Conservation (phyloP, 2,329 filamentous ascomycete species). For the Dactylellina leptospora region DNA sequence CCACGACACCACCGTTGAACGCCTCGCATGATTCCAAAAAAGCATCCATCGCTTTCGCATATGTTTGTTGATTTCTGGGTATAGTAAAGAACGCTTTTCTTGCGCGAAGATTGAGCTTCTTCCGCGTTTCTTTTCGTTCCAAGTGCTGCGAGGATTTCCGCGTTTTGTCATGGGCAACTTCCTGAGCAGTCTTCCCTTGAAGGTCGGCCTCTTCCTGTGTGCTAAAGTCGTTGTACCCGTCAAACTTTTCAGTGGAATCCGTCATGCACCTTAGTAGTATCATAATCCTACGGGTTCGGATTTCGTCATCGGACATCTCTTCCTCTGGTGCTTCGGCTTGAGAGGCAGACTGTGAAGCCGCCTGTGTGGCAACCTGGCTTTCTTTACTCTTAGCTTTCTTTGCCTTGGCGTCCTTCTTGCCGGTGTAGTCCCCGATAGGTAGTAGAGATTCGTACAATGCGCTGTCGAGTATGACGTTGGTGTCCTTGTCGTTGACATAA, state of each 20-base stretch:
- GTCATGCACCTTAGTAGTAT: constrained; percentile 40
- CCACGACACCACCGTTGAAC: constrained; percentile 86
- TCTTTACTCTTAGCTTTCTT: constrained; percentile 63
- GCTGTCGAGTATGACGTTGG: constrained; percentile 83
- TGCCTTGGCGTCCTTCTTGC: constrained; percentile 62
- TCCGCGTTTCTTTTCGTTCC: constrained; percentile 60
- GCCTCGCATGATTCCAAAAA: constrained; percentile 86
- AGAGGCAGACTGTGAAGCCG: constrained; percentile 55
- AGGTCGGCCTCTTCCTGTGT: constrained; percentile 44
- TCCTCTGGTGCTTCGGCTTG: constrained; percentile 61
- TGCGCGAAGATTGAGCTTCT: constrained; percentile 77
- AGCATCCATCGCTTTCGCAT: constrained; percentile 76
- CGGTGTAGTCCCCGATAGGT: constrained; percentile 82
- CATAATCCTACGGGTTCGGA: constrained; percentile 41
- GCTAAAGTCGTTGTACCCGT: constrained; percentile 38
- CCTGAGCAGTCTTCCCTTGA: constrained; percentile 31
- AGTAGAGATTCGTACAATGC: constrained; percentile 87
- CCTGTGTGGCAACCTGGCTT: constrained; percentile 54
- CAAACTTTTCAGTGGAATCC: constrained; percentile 38
- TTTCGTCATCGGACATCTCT: constrained; percentile 46
- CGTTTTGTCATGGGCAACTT: constrained; percentile 56
- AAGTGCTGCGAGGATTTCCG: constrained; percentile 65
- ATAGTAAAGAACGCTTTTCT: constrained; percentile 89
- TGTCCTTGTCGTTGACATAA: constrained; percentile 87
- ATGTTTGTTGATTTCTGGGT: constrained; percentile 78